These are phyloP conservation scores for Coemansia sp. DNA, from an alignment of 192 early-diverging fungal species.

Conservation along the genomic window DNA sequence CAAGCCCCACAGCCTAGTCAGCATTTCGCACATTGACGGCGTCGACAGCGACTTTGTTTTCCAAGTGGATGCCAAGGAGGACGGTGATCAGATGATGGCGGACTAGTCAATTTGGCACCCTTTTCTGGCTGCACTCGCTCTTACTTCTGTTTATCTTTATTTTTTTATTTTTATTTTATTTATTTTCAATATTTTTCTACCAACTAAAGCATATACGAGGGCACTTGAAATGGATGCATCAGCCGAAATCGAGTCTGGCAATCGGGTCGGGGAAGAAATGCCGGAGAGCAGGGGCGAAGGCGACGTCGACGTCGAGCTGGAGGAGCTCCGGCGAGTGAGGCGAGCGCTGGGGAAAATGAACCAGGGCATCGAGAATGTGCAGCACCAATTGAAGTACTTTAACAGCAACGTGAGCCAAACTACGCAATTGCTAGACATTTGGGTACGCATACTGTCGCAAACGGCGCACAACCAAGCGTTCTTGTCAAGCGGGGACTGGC, in stretches of 20 bases:
- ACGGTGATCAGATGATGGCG: slow-evolving; percentile 34
- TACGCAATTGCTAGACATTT: slow-evolving; percentile 58
- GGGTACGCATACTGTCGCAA: slow-evolving; percentile 60
- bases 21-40: slow-evolving; percentile 47
- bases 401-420: slow-evolving; percentile 60
- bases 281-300: neutral
- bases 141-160: slow-evolving; percentile 6
- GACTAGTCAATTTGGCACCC: neutral
- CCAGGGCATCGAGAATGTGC: slow-evolving; percentile 50
- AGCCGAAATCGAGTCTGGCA: neutral
- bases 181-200: neutral
- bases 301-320: slow-evolving; percentile 31
- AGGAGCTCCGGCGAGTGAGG: slow-evolving; percentile 47
- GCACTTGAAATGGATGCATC: neutral
- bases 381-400: slow-evolving; percentile 57
- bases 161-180: slow-evolving; percentile 1
- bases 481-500: slow-evolving; percentile 57
- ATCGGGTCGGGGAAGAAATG: neutral
- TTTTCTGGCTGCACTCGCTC: neutral
- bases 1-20: slow-evolving; percentile 59
- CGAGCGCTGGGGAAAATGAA: slow-evolving; percentile 51
- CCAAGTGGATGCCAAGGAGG: slow-evolving; percentile 34
- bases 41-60: slow-evolving; percentile 40
- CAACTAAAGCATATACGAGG: neutral
- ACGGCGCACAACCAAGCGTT: slow-evolving; percentile 58